Base-by-base conservation (phyloP, 345 rosid species). In the Raphanus raphanistrum region DNA sequence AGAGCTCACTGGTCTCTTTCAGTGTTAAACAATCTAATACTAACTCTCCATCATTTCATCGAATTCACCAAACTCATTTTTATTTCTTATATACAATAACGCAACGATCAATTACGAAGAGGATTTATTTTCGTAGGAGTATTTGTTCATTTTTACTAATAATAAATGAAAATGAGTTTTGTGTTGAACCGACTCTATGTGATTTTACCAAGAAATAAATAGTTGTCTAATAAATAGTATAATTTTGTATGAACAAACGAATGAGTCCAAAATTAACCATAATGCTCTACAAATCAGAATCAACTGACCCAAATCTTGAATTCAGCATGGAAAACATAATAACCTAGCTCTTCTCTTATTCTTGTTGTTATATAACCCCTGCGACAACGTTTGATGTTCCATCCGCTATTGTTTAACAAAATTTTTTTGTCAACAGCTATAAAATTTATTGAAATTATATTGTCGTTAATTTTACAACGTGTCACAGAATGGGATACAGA, bases 1-100 rank as follows among this genome's bases (percentile, higher is more conserved):
- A 80, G 68, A 80, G 4, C 76, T 75, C 82, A 70, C 63, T 25
- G 15, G 79, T 79, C 82, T 73, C 79, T 79, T 66, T 78, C 81
- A 67, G 55, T 48, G 54, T 35, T 78, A 48, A 72, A 60, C 77
- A 59, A 72, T 60, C 71, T 64, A n/a, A 58, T 25, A 29, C 32
- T 70, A 63, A 63, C 75, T 70, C 65, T 70, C 65, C 59, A 43
- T 77, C 70, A 67, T 73, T 73, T 17, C 73, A 32, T 72, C 48
- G 71, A 77, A 71, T 57, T 65, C 65, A 79, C 12, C 77, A 60
- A 66, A 60, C 77, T 79, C 74, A 67, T 73, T 60, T 27, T 66
- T 66, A 3, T 61, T 13, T n/a, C 6, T 41, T 63, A 11, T 38
- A 72, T 45, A 66, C 57, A 57, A 32, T 64, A 57, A 15, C 70